phyloP scores from a whole-genome alignment of 495 filamentous ascomycete species.

The Entonaema liquescens region DNA sequence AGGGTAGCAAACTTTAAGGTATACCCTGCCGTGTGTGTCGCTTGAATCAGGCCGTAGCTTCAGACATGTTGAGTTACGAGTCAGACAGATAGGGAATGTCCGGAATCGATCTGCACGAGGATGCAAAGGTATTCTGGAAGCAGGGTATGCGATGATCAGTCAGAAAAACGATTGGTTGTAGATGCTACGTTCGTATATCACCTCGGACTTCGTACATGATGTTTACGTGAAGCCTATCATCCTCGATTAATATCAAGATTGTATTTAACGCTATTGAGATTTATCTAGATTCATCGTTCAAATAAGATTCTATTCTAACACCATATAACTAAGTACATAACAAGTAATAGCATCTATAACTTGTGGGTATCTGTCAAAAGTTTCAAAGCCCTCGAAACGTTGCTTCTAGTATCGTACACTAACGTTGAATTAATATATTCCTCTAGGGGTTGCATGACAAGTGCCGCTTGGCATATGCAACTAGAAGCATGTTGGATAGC shows the following conservation, averaged over 20 bases:
- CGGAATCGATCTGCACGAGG: slow-evolving; percentile 9
- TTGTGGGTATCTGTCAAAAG: not conserved
- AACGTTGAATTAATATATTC: slow-evolving; percentile 4
- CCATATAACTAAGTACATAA: too few relatives aligned
- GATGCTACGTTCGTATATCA: not conserved
- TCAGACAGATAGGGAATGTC: slow-evolving; percentile 1
- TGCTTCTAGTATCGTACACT: not conserved
- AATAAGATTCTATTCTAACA: too few relatives aligned
- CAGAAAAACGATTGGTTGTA: not conserved
- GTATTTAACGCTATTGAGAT: not conserved
- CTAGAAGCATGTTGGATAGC: slow-evolving; percentile 17
- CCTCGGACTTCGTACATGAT: slow-evolving; percentile 2
- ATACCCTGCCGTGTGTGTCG: not conserved
- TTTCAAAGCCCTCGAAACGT: not conserved
- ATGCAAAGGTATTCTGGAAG: slow-evolving; percentile 7
- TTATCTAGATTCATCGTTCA: not conserved
- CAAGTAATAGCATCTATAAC: too few relatives aligned
- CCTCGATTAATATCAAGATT: not conserved
- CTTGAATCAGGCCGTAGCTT: not conserved
- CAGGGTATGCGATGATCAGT: not conserved
- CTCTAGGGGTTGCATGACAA: slow-evolving; percentile 14
- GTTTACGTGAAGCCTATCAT: slow-evolving; percentile 5
- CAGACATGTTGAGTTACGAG: slow-evolving; percentile 3
- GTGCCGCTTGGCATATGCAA: slow-evolving; percentile 35
- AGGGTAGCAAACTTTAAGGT: slow-evolving; percentile 40